Percentiles rank a stretch among this genome's conserved stretches.
phyloP scores from a whole-genome alignment of 2,329 filamentous ascomycete genomes.

The Aspergillus texensis region DNA sequence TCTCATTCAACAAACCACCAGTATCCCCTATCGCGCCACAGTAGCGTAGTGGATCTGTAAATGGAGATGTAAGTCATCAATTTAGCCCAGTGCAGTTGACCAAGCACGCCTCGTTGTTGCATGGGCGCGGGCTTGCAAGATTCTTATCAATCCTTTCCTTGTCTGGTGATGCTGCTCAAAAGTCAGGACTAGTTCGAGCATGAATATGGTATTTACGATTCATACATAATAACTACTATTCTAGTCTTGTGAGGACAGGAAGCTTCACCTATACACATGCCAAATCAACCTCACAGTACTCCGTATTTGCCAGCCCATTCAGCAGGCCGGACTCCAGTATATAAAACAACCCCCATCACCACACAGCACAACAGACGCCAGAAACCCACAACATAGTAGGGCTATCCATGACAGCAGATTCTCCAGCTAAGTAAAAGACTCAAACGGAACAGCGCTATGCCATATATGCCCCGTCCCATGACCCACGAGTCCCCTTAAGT shows the following conservation, averaged over 20 bases:
- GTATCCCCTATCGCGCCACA: neutral
- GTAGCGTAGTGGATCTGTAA: fast-evolving
- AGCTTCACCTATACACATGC: neutral
- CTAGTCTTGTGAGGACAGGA: neutral
- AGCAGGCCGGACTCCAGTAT: neutral
- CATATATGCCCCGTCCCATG: neutral
- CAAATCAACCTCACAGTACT: neutral
- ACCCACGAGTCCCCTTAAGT: neutral
- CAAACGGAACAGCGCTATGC: neutral
- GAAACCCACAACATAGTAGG: neutral
- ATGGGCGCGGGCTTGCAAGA: no score
- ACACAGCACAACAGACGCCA: neutral
- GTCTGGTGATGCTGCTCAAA: fast-evolving
- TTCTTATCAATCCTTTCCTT: no score
- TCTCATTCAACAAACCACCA: no score
- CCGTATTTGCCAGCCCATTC: neutral
- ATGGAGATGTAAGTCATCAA: neutral
- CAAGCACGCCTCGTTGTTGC: neutral
- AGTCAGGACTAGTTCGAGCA: no score
- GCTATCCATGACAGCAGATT: neutral
- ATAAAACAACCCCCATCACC: neutral
- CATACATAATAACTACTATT: neutral
- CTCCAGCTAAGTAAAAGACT: neutral
- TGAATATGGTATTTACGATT: neutral
- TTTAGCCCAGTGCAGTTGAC: neutral